A percentile compares a stretch with the other conserved stretches of the same genome.
Evolutionary conservation across 768 basidiomycete species (phyloP).

Genomic region (Thelephora aurantiotincta): DNA sequence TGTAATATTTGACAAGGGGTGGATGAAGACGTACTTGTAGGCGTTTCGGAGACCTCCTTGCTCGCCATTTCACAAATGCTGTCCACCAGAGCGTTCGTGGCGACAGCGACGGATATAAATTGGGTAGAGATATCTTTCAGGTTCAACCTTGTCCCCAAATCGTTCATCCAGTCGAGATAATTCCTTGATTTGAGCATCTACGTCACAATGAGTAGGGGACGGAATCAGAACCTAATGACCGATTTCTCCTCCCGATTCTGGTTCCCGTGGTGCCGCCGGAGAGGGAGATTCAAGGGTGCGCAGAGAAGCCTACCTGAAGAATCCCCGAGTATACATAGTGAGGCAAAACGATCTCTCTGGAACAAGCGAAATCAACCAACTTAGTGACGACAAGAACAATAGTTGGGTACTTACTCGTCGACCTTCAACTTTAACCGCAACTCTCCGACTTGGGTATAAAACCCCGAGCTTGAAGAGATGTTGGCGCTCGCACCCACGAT

Average conservation of each 20-base stretch:
- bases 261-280: background rate
- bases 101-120: constrained; percentile 55
- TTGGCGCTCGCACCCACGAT: constrained; percentile 38
- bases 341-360: constrained; percentile 71
- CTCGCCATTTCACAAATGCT: constrained; percentile 58
- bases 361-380: constrained; percentile 1
- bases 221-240: background rate
- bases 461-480: constrained; percentile 9
- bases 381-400: constrained; percentile 4
- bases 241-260: background rate
- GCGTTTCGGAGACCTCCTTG: constrained; percentile 56
- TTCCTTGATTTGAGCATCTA: constrained; percentile 47
- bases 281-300: background rate
- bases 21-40: constrained; percentile 36
- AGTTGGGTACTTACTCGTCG: constrained; percentile 45
- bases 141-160: constrained; percentile 52
- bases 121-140: constrained; percentile 47
- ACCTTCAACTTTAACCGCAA: constrained; percentile 59
- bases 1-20: constrained; percentile 1
- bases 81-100: constrained; percentile 47
- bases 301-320: constrained; percentile 33
- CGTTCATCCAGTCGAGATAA: constrained; percentile 60
- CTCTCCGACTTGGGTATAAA: constrained; percentile 46
- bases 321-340: constrained; percentile 45
- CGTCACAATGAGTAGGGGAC: background rate